Evolutionary conservation across 768 basidiomycete genomes (phyloP).

Genomic region (Russula sp.): DNA sequence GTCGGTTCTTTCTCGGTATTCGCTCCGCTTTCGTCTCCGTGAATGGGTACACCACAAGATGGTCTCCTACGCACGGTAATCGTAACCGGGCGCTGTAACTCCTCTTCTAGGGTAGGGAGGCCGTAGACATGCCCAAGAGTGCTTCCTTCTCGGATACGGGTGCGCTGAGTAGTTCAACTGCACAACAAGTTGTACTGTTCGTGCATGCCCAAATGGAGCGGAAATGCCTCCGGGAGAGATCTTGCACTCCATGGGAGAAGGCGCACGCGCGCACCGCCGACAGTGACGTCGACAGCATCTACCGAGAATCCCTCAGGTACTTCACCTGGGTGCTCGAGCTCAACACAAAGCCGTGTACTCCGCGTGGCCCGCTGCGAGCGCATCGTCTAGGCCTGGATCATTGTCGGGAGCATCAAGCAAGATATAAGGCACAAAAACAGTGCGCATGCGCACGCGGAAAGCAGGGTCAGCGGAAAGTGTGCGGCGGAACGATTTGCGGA

Average conservation of each 20-base stretch:
- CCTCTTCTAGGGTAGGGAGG: too few relatives aligned
- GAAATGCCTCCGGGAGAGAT: constrained; percentile 48
- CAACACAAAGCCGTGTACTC: constrained; percentile 87
- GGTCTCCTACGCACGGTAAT: constrained; percentile 76
- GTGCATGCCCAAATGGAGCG: constrained; percentile 58
- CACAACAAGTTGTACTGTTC: constrained; percentile 89
- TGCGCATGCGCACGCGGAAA: constrained; percentile 87
- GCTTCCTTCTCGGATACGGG: constrained; percentile 39
- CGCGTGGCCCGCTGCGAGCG: constrained; percentile 61
- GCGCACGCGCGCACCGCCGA: constrained; percentile 49
- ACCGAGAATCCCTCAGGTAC: constrained; percentile 63
- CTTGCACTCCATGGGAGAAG: constrained; percentile 47
- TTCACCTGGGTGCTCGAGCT: constrained; percentile 79
- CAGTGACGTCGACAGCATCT: constrained; percentile 65
- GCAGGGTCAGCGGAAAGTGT: constrained; percentile 75
- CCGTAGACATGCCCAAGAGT: too few relatives aligned
- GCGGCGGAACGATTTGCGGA: constrained; percentile 74
- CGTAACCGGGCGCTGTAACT: constrained; percentile 28
- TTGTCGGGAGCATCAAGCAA: constrained; percentile 35
- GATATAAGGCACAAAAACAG: constrained; percentile 46
- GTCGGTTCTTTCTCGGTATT: constrained; percentile 42
- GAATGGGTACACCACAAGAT: constrained; percentile 29
- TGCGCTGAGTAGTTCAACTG: constrained; percentile 69
- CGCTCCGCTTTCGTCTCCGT: not conserved
- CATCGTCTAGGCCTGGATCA: constrained; percentile 34